Percentiles rank a stretch among this genome's conserved stretches.
Conservation (phyloP, 2,329 filamentous ascomycete genomes). For the Aulographum hederae region DNA sequence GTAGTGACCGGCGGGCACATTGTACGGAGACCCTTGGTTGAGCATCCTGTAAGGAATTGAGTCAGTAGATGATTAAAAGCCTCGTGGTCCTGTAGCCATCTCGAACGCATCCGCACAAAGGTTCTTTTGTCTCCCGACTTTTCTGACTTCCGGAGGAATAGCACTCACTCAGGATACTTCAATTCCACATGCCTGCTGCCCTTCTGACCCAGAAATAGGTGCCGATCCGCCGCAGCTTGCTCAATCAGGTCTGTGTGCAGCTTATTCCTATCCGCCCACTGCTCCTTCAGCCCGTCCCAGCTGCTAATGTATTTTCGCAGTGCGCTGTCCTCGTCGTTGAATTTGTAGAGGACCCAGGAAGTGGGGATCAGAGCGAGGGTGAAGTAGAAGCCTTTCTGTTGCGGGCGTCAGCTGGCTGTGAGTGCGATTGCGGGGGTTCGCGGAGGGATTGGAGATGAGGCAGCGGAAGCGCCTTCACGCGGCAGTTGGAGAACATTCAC, state of each 20-base stretch:
- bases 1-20: conserved; percentile 41
- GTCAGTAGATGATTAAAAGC: no score
- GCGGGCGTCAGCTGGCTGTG: no score
- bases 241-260: conserved; percentile 42
- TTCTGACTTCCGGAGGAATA: no score
- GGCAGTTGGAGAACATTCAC: no score
- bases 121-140: no score
- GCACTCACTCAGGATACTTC: conserved; percentile 45
- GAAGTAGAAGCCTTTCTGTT: conserved; percentile 28
- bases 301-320: no score
- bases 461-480: no score
- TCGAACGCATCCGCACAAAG: no score
- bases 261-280: conserved; percentile 37
- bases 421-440: no score
- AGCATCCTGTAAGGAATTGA: conserved; percentile 29
- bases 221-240: conserved; percentile 42
- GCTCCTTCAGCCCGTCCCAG: conserved; percentile 25
- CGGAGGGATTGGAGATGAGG: no score
- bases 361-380: conserved; percentile 26
- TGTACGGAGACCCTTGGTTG: conserved; percentile 44
- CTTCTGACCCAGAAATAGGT: conserved; percentile 34
- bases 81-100: no score
- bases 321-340: no score
- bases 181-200: conserved; percentile 30
- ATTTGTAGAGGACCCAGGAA: conserved; percentile 25